A percentile compares a stretch with the other conserved stretches of the same genome.
phyloP scores from a whole-genome alignment of 1,284 basidiomycete species.

The Cutaneotrichosporon cutaneum region DNA sequence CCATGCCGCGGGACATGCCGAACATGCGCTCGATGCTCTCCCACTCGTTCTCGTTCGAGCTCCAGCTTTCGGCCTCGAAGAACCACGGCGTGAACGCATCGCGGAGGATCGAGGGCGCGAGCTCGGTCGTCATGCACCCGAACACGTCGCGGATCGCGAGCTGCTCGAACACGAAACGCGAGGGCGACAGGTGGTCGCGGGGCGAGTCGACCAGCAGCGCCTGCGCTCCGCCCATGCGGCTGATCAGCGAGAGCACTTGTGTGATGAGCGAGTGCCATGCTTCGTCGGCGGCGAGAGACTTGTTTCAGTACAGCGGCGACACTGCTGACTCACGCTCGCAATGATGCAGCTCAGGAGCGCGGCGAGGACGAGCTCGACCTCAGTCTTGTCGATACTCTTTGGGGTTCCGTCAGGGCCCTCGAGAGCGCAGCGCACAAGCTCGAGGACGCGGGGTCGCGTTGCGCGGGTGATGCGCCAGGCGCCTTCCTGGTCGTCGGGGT shows the following conservation, averaged over 20 bases:
- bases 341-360: constrained; percentile 47
- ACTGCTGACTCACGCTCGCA: constrained; percentile 38
- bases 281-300: constrained; percentile 46
- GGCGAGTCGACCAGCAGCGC: constrained; percentile 40
- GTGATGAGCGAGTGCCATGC: constrained; percentile 49
- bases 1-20: constrained; percentile 46
- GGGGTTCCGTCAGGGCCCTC: constrained; percentile 34
- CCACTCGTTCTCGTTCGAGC: constrained; percentile 42
- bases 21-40: constrained; percentile 49
- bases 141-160: constrained; percentile 50
- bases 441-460: constrained; percentile 35
- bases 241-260: constrained; percentile 40
- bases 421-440: constrained; percentile 33
- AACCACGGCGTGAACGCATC: constrained; percentile 49
- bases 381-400: constrained; percentile 33
- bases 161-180: constrained; percentile 49
- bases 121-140: constrained; percentile 49
- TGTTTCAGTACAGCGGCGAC: constrained; percentile 14
- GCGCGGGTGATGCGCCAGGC: constrained; percentile 38
- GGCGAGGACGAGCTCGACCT: constrained; percentile 44
- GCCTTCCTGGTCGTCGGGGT: constrained; percentile 37
- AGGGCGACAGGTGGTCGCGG: constrained; percentile 38
- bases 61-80: constrained; percentile 47
- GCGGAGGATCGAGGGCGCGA: constrained; percentile 41
- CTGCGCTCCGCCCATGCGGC: constrained; percentile 44